Percentiles rank a stretch among this genome's conserved stretches.
Evolutionary conservation across 1,284 basidiomycete genomes (phyloP).

Genomic region (Entoloma clypeatum): DNA sequence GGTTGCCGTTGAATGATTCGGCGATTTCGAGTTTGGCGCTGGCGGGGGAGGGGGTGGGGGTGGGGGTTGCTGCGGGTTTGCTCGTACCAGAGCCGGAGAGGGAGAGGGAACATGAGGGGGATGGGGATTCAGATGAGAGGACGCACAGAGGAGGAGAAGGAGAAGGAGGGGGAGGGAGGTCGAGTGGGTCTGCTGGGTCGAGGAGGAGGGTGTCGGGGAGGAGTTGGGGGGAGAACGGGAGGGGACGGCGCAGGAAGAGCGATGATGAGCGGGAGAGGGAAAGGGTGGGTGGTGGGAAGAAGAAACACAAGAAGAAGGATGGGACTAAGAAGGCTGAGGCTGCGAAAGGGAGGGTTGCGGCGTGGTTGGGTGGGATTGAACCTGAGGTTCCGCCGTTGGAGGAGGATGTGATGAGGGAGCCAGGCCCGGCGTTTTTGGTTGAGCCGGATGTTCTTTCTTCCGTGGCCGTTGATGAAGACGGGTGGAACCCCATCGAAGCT

Average conservation of each 20-base stretch:
- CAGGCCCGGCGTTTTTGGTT: background rate
- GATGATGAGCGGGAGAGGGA: constrained; percentile 15
- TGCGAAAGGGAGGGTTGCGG: constrained; percentile 69
- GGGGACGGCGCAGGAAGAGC: constrained; percentile 21
- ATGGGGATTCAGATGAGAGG: constrained; percentile 44
- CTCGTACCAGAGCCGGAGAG: constrained; percentile 17
- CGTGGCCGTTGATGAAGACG: background rate
- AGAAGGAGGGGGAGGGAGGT: constrained; percentile 38
- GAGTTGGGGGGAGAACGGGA: constrained; percentile 23
- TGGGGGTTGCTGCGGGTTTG: constrained; percentile 18
- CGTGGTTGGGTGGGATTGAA: constrained; percentile 67
- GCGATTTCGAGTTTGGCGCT: constrained; percentile 73
- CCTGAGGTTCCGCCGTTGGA: constrained; percentile 45
- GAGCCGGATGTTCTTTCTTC: background rate
- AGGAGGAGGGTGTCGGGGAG: constrained; percentile 23
- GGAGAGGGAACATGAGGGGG: constrained; percentile 30
- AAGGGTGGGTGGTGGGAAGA: constrained; percentile 26
- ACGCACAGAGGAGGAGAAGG: too few relatives aligned
- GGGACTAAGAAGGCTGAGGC: constrained; percentile 38
- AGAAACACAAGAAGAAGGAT: constrained; percentile 19
- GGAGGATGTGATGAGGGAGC: constrained; percentile 6
- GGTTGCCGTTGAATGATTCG: constrained; percentile 58
- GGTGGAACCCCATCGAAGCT: background rate
- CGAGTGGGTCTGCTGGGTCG: constrained; percentile 31
- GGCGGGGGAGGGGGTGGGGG: constrained; percentile 39